Base-by-base conservation (phyloP, 768 basidiomycete species). In the Termitomyces eurrhizus region DNA sequence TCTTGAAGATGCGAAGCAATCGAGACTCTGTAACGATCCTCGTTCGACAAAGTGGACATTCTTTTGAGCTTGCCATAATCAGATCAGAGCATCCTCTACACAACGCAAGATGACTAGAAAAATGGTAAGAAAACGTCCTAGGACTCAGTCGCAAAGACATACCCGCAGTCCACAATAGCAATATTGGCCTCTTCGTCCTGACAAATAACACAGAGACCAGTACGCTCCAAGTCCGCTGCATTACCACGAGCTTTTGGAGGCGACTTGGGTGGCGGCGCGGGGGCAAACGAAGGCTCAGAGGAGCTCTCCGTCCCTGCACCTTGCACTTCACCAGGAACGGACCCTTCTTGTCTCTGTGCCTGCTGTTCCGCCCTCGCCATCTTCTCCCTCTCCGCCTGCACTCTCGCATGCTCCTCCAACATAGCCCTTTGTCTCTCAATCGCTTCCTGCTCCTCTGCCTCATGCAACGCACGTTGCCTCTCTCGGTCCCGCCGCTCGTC, bases 171-270 rank as follows among this genome's bases (percentile, higher is more conserved):
- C 13, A 96, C 90, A 57, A 94, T 86, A 2, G 93, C 95, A 59
- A 97, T 91, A 65, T 90, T 94, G 0, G 95, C 94, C 64, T 96
- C 94, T 61, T 94, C 91, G 63, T 97, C 95, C 69, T 95, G 94
- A 68, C 95, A 97, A 11, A 97, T 83, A 0, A 96, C 92, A 70
- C 95, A 97, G 5, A 95, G 73, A 2, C 95, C 93, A 9, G 83
- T 82, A 26, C 87, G 82, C 62, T 92, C 90, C 13, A 81, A 69
- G 42, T 77, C 73, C 1, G 78, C 72, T 2, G 72, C 69, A 67
- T 77, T 72, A 36, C 73, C 72, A 60, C 75, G 70, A 9, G 77
- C 62, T 62, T 77, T 80, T 7, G 80, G 64, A 33, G 64, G 60
- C 8, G 52, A 54, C 33, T 48, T 58, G n/a, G 57, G 57, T 24